Evolutionary conservation across 371 early-diverging fungal species (phyloP), one percentile per base, ranked within the genome.

Genomic region (Haplosporangium sp.): DNA sequence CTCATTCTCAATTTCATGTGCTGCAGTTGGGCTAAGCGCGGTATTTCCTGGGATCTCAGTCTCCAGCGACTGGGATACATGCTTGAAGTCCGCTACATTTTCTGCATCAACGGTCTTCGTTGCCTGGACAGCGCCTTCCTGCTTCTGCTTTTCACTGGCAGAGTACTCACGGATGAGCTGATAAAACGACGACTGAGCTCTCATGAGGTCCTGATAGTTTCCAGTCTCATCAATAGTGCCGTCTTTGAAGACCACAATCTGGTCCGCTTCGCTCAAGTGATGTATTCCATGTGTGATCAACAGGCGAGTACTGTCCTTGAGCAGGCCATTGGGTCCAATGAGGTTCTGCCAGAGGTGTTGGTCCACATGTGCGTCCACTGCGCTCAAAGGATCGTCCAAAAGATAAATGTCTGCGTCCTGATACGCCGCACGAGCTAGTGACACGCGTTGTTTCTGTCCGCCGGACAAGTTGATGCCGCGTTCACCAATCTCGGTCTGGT

Each of bases 351-450:
- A 94, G 12, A 95, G 85, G 68, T 87, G 86, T n/a, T 86, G 84
- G 23, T 95, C 96, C 5, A 97, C 98, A 66, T 96, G 95, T 0
- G 94, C 93, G 84, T 97, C 98, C 0, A 97, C 95, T 11, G 96
- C 96, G 68, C 90, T 86, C 51, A 94, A 71, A 18, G 95, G 91
- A 55, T 95, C 96, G 68, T 96, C 95, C 61, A 93, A 57, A 36
- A 95, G 80, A 56, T 93, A 91, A 9, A 97, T 87, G 76, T 96
- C 95, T 10, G 95, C 91, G 57, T 91, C 87, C 48, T 91, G 86
- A 68, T 97, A 97, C 18, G 94, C 91, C 14, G 95, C 95, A 21
- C 67, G 66, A 6, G 80, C 80, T 9, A 80, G 48, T n/a, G 73
- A 73, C 23, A 84, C 83, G 9, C 91, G 80, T 51, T 87, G 87